These are phyloP conservation scores for Flaveria brownii DNA, from an alignment of 129 eudicot genomes.

Conservation along the genomic window DNA sequence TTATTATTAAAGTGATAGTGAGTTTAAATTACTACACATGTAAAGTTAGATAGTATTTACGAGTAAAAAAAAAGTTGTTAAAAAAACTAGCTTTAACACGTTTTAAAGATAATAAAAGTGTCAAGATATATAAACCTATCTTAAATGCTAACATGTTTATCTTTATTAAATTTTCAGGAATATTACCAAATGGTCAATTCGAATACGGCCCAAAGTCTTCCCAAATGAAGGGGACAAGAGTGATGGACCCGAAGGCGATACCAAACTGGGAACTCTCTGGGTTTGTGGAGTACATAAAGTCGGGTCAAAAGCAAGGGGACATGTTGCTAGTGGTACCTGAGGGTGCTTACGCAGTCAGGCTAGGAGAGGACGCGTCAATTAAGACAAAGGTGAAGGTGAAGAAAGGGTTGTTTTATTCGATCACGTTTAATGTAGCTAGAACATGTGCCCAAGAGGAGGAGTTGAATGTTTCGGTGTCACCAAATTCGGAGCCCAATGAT, in stretches of 20 bases:
- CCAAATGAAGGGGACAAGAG: constrained; percentile 65
- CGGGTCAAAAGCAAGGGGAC: constrained; percentile 81
- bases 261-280: constrained; percentile 80
- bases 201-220: constrained; percentile 73
- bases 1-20: no score
- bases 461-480: constrained; percentile 67
- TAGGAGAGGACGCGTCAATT: constrained; percentile 72
- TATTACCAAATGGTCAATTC: constrained; percentile 71
- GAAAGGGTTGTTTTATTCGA: constrained; percentile 60
- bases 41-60: no score
- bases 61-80: no score
- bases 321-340: constrained; percentile 84
- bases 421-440: constrained; percentile 72
- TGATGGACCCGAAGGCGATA: constrained; percentile 52
- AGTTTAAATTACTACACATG: no score
- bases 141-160: background rate
- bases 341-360: constrained; percentile 67
- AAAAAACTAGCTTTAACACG: background rate
- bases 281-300: constrained; percentile 72
- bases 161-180: constrained; percentile 41
- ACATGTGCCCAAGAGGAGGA: constrained; percentile 83
- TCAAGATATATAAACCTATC: background rate
- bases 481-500: constrained; percentile 49
- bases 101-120: background rate
- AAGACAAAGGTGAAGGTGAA: constrained; percentile 55